Conservation (phyloP, 257 asterid genomes). For the Fraxinus excelsior region DNA sequence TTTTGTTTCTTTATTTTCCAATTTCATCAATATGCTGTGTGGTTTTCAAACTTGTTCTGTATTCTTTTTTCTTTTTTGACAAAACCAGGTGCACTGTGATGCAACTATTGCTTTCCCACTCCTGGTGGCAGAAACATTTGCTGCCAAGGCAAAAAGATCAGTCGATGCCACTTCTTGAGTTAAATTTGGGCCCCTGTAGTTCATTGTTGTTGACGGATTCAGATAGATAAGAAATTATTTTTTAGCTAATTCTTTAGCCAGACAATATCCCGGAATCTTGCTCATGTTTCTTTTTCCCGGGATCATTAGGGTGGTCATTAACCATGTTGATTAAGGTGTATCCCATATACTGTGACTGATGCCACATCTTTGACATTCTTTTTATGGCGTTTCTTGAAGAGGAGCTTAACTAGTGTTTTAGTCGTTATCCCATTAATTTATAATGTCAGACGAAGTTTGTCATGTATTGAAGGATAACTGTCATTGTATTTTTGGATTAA, state of each 20-base stretch:
- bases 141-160: conserved; percentile 38
- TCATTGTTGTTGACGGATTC: not conserved
- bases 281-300: not conserved
- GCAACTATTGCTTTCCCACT: conserved; percentile 92
- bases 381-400: too few species aligned
- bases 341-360: not conserved
- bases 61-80: conserved; percentile 11
- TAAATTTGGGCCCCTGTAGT: not conserved
- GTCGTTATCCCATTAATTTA: too few species aligned
- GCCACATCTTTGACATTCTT: not conserved
- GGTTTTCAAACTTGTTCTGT: not conserved
- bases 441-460: not conserved
- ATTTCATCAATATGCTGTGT: not conserved
- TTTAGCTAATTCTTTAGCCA: not conserved
- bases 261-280: not conserved
- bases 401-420: too few species aligned
- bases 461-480: not conserved
- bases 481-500: too few species aligned
- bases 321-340: not conserved
- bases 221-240: not conserved
- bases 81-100: conserved; percentile 81
- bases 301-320: not conserved
- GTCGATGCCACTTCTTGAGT: conserved; percentile 26
- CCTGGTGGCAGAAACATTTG: conserved; percentile 89
- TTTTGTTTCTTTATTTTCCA: not conserved